Percentiles rank a stretch among this genome's conserved stretches.
phyloP scores from a whole-genome alignment of 305 asterid species.

The Fraxinus platypoda region DNA sequence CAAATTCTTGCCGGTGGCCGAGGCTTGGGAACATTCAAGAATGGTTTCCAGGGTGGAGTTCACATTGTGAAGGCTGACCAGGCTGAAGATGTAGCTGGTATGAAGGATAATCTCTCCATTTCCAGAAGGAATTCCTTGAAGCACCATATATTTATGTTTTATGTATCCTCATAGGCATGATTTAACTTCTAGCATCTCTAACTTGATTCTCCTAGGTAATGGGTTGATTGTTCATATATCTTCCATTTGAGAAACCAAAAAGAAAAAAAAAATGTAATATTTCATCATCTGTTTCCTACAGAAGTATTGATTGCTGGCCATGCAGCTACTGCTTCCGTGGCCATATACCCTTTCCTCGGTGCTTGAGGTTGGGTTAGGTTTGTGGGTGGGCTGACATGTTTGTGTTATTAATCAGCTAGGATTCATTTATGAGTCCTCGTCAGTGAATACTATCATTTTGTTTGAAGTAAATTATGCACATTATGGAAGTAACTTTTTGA shows the following conservation, averaged over 20 bases:
- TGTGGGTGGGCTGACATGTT: neutral
- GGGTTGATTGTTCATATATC: neutral
- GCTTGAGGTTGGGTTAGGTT: constrained; percentile 12
- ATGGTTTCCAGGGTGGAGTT: constrained; percentile 93
- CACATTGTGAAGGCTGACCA: constrained; percentile 82
- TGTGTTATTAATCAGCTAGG: constrained; percentile 8
- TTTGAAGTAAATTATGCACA: neutral
- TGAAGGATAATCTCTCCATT: constrained; percentile 6
- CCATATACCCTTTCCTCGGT: constrained; percentile 2
- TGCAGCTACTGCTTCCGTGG: constrained; percentile 4
- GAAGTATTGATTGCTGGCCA: constrained; percentile 12
- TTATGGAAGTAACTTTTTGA: neutral
- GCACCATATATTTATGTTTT: neutral
- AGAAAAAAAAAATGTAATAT: neutral
- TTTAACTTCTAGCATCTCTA: constrained; percentile 13
- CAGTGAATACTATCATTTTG: neutral
- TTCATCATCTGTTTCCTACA: neutral
- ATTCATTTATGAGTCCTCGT: constrained; percentile 5
- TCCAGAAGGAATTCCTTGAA: constrained; percentile 3
- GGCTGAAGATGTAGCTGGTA: constrained; percentile 88
- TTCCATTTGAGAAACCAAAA: constrained; percentile 7
- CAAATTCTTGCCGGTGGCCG: constrained; percentile 98
- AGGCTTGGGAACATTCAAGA: constrained; percentile 90
- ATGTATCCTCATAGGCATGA: constrained; percentile 11
- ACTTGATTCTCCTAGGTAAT: neutral